Evolutionary conservation across 805 yeast species (phyloP).

Genomic region (Nakazawaea ambrosiae): DNA sequence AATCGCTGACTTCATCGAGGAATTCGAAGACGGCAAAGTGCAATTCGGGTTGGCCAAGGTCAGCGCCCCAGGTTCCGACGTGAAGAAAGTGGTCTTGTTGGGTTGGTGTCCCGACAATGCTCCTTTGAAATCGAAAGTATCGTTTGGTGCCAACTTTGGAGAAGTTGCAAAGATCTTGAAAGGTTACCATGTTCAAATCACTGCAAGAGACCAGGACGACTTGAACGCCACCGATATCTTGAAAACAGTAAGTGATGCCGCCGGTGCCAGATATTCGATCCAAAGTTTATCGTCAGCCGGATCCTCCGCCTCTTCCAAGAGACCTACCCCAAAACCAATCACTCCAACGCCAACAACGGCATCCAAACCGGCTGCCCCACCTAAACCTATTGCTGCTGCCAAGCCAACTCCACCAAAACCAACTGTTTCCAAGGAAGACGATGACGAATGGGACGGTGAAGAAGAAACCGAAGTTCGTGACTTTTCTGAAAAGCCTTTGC

Average conservation of each 20-base stretch:
- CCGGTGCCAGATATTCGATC: slow-evolving; percentile 90
- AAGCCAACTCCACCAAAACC: slow-evolving; percentile 17
- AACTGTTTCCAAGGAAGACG: slow-evolving; percentile 19
- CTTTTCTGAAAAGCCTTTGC: slow-evolving; percentile 40
- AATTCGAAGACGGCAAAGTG: slow-evolving; percentile 80
- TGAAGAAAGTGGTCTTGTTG: slow-evolving; percentile 71
- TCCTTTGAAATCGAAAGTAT: slow-evolving; percentile 67
- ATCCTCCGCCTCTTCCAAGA: slow-evolving; percentile 4
- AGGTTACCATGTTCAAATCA: slow-evolving; percentile 92
- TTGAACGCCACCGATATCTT: slow-evolving; percentile 72
- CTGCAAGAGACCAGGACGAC: slow-evolving; percentile 93
- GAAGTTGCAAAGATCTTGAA: slow-evolving; percentile 61
- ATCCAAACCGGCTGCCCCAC: slow-evolving; percentile 27
- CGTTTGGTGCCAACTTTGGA: slow-evolving; percentile 72
- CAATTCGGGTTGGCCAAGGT: slow-evolving; percentile 89
- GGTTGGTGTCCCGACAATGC: slow-evolving; percentile 99
- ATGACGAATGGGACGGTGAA: slow-evolving; percentile 72
- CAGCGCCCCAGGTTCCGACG: slow-evolving; percentile 86
- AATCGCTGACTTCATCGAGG: slow-evolving; percentile 69
- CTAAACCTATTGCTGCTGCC: slow-evolving; percentile 15
- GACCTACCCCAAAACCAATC: slow-evolving; percentile 13
- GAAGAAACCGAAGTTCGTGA: slow-evolving; percentile 50
- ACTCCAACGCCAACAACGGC: slow-evolving; percentile 19
- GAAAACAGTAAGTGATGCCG: slow-evolving; percentile 76
- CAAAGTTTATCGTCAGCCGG: slow-evolving; percentile 28